These are phyloP conservation scores for Tubosaeta sp. DNA, from an alignment of 768 basidiomycete species.

Conservation along the genomic window DNA sequence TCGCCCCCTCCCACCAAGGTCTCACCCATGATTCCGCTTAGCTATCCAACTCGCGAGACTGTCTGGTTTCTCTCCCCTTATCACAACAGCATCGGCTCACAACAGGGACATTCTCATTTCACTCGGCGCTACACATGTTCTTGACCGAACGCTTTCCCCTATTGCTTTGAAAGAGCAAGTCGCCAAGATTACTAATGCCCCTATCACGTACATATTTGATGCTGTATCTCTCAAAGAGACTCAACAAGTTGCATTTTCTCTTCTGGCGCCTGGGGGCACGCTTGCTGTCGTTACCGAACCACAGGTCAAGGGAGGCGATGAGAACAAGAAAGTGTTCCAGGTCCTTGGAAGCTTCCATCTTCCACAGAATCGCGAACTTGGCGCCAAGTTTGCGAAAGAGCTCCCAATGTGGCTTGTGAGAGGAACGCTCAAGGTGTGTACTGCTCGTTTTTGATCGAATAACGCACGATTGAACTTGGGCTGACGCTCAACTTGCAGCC, in stretches of 20 bases:
- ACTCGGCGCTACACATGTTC: conserved; percentile 35
- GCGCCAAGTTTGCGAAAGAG: conserved; percentile 5
- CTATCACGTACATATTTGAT: conserved; percentile 22
- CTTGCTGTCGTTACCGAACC: conserved; percentile 13
- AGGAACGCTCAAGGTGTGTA: conserved; percentile 15
- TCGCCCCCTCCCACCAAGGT: too few species aligned
- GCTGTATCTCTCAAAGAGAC: conserved; percentile 32
- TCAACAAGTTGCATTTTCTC: conserved; percentile 26
- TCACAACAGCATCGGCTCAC: conserved; percentile 35
- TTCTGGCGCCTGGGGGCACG: conserved; percentile 29
- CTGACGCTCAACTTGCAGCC: conserved; percentile 22
- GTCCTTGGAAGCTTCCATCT: conserved; percentile 4
- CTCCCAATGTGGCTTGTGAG: conserved; percentile 16
- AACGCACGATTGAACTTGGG: too few species aligned
- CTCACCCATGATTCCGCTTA: background rate
- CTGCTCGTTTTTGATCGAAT: background rate
- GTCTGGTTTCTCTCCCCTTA: conserved; percentile 34
- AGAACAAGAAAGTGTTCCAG: background rate
- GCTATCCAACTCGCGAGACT: conserved; percentile 32
- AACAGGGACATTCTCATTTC: conserved; percentile 28
- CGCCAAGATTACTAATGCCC: background rate
- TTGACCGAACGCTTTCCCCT: conserved; percentile 27
- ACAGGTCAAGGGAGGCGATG: background rate
- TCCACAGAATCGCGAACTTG: conserved; percentile 8
- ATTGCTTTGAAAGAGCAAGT: conserved; percentile 5